phyloP scores from a whole-genome alignment of 75 land plant species.

The Sequoia sempervirens region DNA sequence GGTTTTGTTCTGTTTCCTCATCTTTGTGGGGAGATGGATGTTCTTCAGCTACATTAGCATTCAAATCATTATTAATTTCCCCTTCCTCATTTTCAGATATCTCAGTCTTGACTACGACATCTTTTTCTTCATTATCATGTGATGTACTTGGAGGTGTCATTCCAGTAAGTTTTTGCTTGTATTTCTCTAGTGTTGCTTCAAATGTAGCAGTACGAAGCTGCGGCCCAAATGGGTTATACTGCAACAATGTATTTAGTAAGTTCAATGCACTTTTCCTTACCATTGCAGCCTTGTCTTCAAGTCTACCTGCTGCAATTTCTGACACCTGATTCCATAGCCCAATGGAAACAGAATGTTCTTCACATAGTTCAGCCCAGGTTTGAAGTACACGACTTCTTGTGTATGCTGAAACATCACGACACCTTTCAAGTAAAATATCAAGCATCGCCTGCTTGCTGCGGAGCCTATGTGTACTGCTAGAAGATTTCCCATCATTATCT shows the following conservation, averaged over 20 bases:
- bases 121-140: constrained; percentile 6
- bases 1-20: constrained; percentile 20
- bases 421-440: constrained; percentile 78
- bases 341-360: constrained; percentile 82
- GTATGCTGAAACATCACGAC: constrained; percentile 81
- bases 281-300: constrained; percentile 90
- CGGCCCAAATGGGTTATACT: constrained; percentile 99
- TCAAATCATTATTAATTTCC: constrained; percentile 27
- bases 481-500: constrained; percentile 61
- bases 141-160: constrained; percentile 35
- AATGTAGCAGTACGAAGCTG: constrained; percentile 77
- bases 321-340: constrained; percentile 96
- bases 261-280: constrained; percentile 93
- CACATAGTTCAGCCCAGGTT: constrained; percentile 93
- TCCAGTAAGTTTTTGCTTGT: constrained; percentile 58
- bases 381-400: constrained; percentile 90
- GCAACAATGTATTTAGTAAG: constrained; percentile 76
- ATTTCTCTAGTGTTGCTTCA: constrained; percentile 86
- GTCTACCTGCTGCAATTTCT: constrained; percentile 78
- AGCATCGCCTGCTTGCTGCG: constrained; percentile 95
- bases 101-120: constrained; percentile 9
- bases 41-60: constrained; percentile 16
- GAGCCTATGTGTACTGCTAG: constrained; percentile 57
- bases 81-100: constrained; percentile 19
- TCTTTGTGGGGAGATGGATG: background rate